Conservation (phyloP, 352 stramenopile species). For the Globisporangium polare region DNA sequence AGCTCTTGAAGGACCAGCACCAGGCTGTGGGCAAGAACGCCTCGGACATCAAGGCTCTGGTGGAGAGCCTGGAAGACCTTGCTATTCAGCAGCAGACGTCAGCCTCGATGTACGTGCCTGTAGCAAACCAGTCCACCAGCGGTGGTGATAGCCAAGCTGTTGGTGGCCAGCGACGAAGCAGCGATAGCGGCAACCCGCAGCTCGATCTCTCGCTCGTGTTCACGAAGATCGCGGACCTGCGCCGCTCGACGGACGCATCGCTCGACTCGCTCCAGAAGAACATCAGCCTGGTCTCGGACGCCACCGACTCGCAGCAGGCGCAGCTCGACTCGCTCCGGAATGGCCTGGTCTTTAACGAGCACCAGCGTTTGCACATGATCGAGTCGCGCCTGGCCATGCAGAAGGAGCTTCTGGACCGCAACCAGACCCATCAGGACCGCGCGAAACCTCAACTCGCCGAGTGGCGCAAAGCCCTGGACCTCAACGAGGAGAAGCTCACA, state of each 20-base stretch:
- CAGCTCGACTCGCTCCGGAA: conserved; percentile 56
- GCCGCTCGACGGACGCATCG: conserved; percentile 52
- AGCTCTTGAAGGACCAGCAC: conserved; percentile 44
- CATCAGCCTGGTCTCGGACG: conserved; percentile 35
- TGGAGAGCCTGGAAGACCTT: conserved; percentile 49
- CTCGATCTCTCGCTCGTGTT: conserved; percentile 81
- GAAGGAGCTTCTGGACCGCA: conserved; percentile 64
- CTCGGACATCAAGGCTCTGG: conserved; percentile 41
- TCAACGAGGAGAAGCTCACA: conserved; percentile 60
- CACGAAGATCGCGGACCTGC: conserved; percentile 70
- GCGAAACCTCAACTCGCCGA: conserved; percentile 63
- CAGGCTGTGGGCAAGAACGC: conserved; percentile 39
- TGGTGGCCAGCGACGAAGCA: background rate
- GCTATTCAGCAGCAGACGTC: conserved; percentile 46
- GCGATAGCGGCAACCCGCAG: conserved; percentile 20
- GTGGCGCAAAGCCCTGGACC: conserved; percentile 58
- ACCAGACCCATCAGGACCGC: conserved; percentile 64
- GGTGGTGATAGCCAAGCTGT: background rate
- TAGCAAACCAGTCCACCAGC: conserved; percentile 4
- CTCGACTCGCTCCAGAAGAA: conserved; percentile 50
- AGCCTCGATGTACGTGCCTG: conserved; percentile 27
- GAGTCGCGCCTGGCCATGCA: conserved; percentile 54
- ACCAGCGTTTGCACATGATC: conserved; percentile 51
- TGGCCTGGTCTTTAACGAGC: conserved; percentile 46
- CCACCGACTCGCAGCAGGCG: conserved; percentile 39